Evolutionary conservation across 2,329 filamentous ascomycete species (phyloP), one percentile per base, ranked within the genome.

Genomic region (Basipetospora chlamydospora): DNA sequence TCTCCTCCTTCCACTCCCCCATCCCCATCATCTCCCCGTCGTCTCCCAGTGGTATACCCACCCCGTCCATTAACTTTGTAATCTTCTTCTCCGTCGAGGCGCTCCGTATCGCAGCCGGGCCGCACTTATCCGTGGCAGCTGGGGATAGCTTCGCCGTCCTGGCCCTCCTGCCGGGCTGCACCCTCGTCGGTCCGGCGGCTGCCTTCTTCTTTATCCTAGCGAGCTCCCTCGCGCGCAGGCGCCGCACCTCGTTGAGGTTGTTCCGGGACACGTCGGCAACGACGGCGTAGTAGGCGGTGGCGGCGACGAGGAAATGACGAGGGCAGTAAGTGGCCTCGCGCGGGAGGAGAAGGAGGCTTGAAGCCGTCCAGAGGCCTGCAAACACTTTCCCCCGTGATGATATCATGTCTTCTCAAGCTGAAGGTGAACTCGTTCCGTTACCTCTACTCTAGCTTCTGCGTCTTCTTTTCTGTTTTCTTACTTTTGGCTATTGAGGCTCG

Each of bases 241-340:
- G 11, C 7, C 15, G 9, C 8, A 18, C 11, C 10, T 17, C 11
- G 11, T 25, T 17, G 26, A 28, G 33, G 9, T 12, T 18, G 17
- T 8, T 6, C 8, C 17, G 16, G 17, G 26, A 28, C 3, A 7
- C 5, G 4, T 26, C 22, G 17, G 21, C 10, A 2, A 18, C 26
- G 13, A 12, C 25, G 17, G 11, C 7, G 17, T 35, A 22, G 17
- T 35, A 35, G 7, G 5, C 9, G 9, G 33, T 10, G 5, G 33
- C 26, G 16, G 26, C 26, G 25, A 6, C 12, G 26, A 35, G 26
- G 33, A 25, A 26, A 18, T 35, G 33, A 5, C n/a, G 5, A 13
- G 26, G 12, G 33, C 33, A 35, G 33, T 35, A 35, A 12, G 15
- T 28, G 8, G 16, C n/a, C 26, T 28, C 17, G 9, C 33, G 33